These are phyloP conservation scores for Macrophomina tecta DNA, from an alignment of 2,329 filamentous ascomycete genomes.

Conservation along the genomic window DNA sequence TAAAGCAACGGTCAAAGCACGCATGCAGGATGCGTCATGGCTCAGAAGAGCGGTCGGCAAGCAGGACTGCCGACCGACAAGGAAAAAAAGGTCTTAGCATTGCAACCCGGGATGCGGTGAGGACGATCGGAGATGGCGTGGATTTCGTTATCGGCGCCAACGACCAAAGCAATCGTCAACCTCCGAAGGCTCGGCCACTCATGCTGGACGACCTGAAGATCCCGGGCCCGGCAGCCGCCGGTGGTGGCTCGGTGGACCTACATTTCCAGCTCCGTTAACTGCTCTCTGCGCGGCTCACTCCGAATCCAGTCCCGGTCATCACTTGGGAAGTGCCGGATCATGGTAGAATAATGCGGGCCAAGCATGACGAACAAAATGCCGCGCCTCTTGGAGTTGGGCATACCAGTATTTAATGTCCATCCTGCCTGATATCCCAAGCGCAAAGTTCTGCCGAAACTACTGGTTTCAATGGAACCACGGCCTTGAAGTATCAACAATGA, in stretches of 20 bases:
- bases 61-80: constrained; percentile 3
- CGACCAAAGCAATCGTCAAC: neutral
- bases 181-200: neutral
- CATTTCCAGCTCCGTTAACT: neutral
- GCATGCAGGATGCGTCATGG: neutral
- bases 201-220: constrained; percentile 1
- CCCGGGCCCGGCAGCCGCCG: constrained; percentile 1
- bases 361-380: constrained; percentile 12
- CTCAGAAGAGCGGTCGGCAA: neutral
- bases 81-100: neutral
- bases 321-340: neutral
- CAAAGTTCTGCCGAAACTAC: neutral
- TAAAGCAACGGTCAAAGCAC: neutral
- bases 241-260: neutral
- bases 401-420: neutral
- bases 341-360: neutral
- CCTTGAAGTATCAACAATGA: neutral
- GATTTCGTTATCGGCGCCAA: neutral
- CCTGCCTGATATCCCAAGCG: too few species aligned
- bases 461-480: neutral
- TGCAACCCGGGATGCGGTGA: neutral
- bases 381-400: neutral
- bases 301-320: neutral
- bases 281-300: neutral
- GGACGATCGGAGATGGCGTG: neutral